Conservation (phyloP, 805 yeast species). For the Saturnispora sekii region DNA sequence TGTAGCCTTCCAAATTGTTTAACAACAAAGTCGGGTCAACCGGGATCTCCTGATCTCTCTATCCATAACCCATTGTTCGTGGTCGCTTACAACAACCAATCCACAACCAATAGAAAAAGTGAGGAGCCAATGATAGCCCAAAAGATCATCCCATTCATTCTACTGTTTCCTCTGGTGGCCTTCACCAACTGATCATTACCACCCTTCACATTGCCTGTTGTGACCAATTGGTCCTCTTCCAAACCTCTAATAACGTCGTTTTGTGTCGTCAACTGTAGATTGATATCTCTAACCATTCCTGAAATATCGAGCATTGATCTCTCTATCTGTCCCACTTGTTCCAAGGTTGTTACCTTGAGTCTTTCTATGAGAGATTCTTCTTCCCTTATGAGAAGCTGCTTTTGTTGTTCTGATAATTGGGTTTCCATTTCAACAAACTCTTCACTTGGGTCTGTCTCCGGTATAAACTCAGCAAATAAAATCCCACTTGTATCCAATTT, state of each 20-base stretch:
- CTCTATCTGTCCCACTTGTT: constrained; percentile 51
- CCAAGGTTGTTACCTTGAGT: constrained; percentile 48
- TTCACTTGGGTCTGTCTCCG: constrained; percentile 14
- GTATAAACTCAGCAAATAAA: too few species aligned
- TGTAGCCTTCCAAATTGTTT: background rate
- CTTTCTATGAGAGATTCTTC: constrained; percentile 44
- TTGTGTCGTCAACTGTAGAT: constrained; percentile 64
- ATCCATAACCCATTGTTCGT: too few species aligned
- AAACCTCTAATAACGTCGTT: constrained; percentile 57
- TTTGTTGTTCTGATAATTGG: constrained; percentile 36
- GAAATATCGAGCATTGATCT: constrained; percentile 63
- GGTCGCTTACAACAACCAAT: constrained; percentile 27
- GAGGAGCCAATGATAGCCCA: constrained; percentile 48
- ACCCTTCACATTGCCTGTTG: constrained; percentile 50
- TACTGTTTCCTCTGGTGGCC: constrained; percentile 59
- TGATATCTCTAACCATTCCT: constrained; percentile 62
- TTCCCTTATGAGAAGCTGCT: constrained; percentile 49
- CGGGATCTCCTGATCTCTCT: too few species aligned
- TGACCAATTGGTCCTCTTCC: constrained; percentile 56
- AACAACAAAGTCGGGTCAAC: background rate
- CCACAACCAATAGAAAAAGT: constrained; percentile 44
- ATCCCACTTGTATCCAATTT: constrained; percentile 18
- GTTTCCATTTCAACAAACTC: constrained; percentile 28
- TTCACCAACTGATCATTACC: constrained; percentile 64
- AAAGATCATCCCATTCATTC: constrained; percentile 48